Conservation (phyloP, 2,329 filamentous ascomycete species). For the Curvularia spicifera region DNA sequence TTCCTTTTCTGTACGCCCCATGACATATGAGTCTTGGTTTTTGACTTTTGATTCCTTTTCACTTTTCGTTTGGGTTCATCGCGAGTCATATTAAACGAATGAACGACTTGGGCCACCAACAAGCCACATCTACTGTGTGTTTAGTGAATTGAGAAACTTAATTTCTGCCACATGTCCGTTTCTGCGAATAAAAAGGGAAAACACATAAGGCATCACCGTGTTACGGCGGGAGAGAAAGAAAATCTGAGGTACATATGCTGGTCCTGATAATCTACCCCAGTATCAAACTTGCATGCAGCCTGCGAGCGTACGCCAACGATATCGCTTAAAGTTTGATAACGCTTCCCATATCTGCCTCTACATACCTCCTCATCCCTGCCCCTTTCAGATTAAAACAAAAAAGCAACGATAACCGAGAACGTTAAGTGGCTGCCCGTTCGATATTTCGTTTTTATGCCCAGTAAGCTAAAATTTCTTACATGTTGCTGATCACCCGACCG, state of each 20-base stretch:
- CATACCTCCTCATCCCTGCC: background rate
- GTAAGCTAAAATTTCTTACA: background rate
- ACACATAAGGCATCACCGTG: too few species aligned
- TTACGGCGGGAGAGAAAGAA: background rate
- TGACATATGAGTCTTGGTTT: background rate
- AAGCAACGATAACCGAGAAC: background rate
- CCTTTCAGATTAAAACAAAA: background rate
- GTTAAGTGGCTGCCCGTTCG: background rate
- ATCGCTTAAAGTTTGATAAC: background rate
- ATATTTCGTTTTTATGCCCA: background rate
- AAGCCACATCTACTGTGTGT: too few species aligned
- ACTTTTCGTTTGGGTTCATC: background rate
- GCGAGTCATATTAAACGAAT: background rate
- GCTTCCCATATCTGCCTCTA: background rate
- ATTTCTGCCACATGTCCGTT: too few species aligned
- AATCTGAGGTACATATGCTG: background rate
- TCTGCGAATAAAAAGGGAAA: too few species aligned
- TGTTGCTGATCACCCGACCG: background rate
- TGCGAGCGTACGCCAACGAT: background rate
- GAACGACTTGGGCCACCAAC: background rate
- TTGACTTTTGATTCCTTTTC: background rate
- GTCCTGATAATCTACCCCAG: background rate
- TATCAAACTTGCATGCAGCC: background rate
- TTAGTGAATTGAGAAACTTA: too few species aligned
- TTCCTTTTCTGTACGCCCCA: background rate